Evolutionary conservation across 345 rosid species (phyloP).

Genomic region (Bruguiera sexangula): DNA sequence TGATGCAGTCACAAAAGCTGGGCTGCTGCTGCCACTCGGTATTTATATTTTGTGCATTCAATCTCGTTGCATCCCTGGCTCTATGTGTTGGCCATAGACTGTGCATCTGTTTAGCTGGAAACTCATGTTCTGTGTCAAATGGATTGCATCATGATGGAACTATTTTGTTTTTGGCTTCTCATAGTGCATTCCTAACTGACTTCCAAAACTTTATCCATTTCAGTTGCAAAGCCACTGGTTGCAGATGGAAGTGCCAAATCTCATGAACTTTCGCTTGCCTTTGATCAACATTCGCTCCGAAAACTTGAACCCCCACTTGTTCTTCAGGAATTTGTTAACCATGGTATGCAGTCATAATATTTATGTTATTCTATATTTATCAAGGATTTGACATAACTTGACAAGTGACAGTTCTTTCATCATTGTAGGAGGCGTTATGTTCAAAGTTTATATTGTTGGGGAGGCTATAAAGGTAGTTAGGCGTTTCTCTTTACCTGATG

Average conservation of each 20-base stretch:
- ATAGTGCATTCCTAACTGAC: background rate
- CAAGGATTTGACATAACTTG: background rate
- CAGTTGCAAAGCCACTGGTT: conserved; percentile 81
- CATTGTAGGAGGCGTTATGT: conserved; percentile 66
- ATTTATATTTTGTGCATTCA: conserved; percentile 13
- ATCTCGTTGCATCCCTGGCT: background rate
- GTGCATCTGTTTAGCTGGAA: conserved; percentile 14
- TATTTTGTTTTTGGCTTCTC: background rate
- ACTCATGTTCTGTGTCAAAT: background rate
- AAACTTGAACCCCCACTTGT: conserved; percentile 84
- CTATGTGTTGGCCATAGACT: background rate
- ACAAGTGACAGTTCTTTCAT: background rate
- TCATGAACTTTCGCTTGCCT: conserved; percentile 71
- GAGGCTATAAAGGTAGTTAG: conserved; percentile 78
- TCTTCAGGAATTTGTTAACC: conserved; percentile 86
- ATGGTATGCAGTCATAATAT: conserved; percentile 45
- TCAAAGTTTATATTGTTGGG: conserved; percentile 80
- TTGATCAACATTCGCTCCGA: conserved; percentile 55
- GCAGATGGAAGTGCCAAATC: conserved; percentile 79
- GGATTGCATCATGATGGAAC: background rate
- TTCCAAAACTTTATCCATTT: conserved; percentile 8
- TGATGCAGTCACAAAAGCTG: conserved; percentile 57
- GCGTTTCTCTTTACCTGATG: conserved; percentile 83
- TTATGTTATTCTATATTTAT: background rate
- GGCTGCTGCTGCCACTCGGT: conserved; percentile 64